Base-by-base conservation (phyloP, 441 rosid species). In the Syzygium syzygioides region DNA sequence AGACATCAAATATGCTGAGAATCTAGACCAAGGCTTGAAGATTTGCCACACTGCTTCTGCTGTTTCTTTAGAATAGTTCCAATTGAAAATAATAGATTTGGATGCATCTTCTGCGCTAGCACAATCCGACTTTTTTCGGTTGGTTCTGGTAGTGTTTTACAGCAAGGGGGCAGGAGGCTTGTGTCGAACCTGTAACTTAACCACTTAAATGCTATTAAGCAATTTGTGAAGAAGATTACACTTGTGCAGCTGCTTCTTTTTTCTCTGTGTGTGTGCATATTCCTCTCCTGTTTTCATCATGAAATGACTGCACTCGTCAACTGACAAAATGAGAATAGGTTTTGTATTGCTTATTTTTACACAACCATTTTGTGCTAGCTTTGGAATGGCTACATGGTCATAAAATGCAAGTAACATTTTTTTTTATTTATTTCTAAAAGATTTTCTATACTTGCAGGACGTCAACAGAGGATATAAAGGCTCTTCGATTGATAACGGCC, bases 401-500 rank as follows among this genome's bases (percentile, higher is more conserved):
- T 32, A 59, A 85, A 85, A 56, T 23, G 20, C 64, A 85, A 32
- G 87, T 85, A 23, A 34, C 50, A 13, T 8, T 85, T 32, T 32
- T 32, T 45, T 11, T 9, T 34, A 20, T 55, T 32, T n/a, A 28
- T 55, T 56, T 14, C 50, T 80, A 13, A 18, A 10, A 2, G 55
- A 30, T 80, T 80, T 80, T 53, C 85, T 59, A 23, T 55, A 76
- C 52, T 23, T 41, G 86, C 94, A 95, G 98, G 94, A 96, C 98
- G 85, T 94, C 94, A 57, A 87, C 94, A 13, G 97, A 94, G 41
- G 98, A 94, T 88, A 95, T 95, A 88, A 95, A 94, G 90, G 89
- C 95, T 88, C 94, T 97, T 90, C 92, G 96, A 88, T 88, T 97
- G 89, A 95, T 97, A 86, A 96, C 99, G 30, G 97, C 98, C 90